phyloP scores from a whole-genome alignment of 2,329 filamentous ascomycete species.

The Triangularia setosa region DNA sequence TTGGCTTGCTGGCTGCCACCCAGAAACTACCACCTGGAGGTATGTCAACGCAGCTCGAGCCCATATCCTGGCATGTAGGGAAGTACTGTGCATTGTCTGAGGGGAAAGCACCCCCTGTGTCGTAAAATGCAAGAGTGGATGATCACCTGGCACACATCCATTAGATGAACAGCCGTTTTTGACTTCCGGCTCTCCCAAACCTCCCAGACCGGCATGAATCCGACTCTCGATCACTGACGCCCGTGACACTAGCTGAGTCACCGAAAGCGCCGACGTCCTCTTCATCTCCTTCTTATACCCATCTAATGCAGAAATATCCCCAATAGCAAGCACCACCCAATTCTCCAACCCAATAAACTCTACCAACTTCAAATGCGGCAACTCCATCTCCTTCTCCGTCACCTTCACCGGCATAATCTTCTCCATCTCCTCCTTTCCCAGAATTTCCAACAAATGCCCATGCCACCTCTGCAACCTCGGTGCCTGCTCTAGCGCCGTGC shows the following conservation, averaged over 20 bases:
- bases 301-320: constrained; percentile 50
- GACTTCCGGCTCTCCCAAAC: constrained; percentile 26
- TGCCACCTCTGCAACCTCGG: constrained; percentile 35
- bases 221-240: constrained; percentile 39
- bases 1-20: constrained; percentile 46
- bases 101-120: background rate
- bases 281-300: constrained; percentile 51
- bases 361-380: constrained; percentile 41
- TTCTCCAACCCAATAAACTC: constrained; percentile 54
- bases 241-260: constrained; percentile 43
- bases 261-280: constrained; percentile 41
- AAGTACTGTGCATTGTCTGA: constrained; percentile 5
- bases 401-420: constrained; percentile 22
- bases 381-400: constrained; percentile 20
- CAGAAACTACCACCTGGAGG: constrained; percentile 45
- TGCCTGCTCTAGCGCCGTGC: constrained; percentile 30
- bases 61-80: constrained; percentile 40
- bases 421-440: constrained; percentile 25
- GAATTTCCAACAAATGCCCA: constrained; percentile 23
- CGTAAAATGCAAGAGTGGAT: constrained; percentile 13
- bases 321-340: constrained; percentile 53
- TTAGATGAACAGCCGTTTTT: background rate
- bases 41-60: constrained; percentile 46
- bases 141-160: background rate
- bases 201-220: constrained; percentile 33